Evolutionary conservation across 2,329 filamentous ascomycete genomes (phyloP).

Genomic region (Chrysoporthe cubensis): DNA sequence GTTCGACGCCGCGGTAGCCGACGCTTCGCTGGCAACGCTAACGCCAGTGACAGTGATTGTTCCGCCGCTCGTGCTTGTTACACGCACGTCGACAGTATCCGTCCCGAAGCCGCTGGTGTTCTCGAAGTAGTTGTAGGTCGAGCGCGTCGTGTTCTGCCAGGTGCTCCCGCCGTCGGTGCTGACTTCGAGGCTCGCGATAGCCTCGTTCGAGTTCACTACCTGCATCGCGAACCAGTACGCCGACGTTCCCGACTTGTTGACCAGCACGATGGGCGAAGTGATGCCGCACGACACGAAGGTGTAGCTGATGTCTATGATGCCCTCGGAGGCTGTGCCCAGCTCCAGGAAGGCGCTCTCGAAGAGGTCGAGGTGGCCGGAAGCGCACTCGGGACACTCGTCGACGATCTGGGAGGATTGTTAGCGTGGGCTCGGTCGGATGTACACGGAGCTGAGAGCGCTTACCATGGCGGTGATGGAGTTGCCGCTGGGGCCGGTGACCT

Average conservation of each 20-base stretch:
- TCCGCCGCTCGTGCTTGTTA: constrained; percentile 58
- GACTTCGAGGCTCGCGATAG: constrained; percentile 61
- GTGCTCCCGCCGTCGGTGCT: constrained; percentile 61
- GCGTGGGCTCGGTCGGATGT: constrained; percentile 1
- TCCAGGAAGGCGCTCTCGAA: constrained; percentile 47
- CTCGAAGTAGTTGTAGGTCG: constrained; percentile 66
- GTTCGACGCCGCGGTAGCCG: constrained; percentile 39
- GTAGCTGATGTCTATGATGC: constrained; percentile 43
- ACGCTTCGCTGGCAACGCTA: constrained; percentile 40
- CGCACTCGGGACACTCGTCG: constrained; percentile 50
- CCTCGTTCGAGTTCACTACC: constrained; percentile 65
- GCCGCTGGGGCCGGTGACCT: constrained; percentile 60
- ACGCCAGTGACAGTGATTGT: constrained; percentile 56
- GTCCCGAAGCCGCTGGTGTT: constrained; percentile 60
- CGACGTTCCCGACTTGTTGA: constrained; percentile 50
- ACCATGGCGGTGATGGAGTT: constrained; percentile 68
- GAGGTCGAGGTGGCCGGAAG: constrained; percentile 47
- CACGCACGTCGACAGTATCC: constrained; percentile 55
- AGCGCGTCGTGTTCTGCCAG: constrained; percentile 60
- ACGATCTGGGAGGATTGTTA: constrained; percentile 40
- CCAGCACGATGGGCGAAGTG: constrained; percentile 45
- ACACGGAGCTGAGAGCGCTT: constrained; percentile 32
- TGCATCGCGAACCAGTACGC: constrained; percentile 59
- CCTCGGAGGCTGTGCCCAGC: constrained; percentile 41
- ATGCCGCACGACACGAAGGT: constrained; percentile 47